Percentiles rank a stretch among this genome's conserved stretches.
phyloP scores from a whole-genome alignment of 2,329 filamentous ascomycete genomes.

The Stromatinia cepivora region DNA sequence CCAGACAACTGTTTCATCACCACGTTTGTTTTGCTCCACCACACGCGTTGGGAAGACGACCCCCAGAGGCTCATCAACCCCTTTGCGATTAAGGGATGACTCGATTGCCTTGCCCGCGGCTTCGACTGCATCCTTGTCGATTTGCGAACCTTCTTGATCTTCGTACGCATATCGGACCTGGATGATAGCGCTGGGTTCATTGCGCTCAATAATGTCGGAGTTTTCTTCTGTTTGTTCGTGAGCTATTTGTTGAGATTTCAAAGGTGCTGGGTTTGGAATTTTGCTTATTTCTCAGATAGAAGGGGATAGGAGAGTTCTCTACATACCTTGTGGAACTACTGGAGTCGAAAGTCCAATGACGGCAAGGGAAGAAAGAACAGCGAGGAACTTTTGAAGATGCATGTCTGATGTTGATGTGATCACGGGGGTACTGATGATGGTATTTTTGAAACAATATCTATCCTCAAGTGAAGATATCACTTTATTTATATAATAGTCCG shows the following conservation, averaged over 20 bases:
- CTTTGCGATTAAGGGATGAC: neutral
- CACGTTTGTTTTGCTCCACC: neutral
- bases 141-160: neutral
- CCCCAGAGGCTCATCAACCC: neutral
- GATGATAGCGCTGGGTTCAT: neutral
- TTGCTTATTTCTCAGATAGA: neutral
- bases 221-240: neutral
- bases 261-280: neutral
- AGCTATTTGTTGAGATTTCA: neutral
- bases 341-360: neutral
- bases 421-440: rapidly evolving
- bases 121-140: neutral
- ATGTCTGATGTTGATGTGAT: neutral
- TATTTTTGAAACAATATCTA: rapidly evolving
- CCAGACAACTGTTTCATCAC: neutral
- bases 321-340: neutral
- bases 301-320: neutral
- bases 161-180: neutral
- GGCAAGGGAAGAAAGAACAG: neutral
- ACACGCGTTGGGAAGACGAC: neutral
- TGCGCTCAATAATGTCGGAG: neutral
- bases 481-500: neutral
- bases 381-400: neutral
- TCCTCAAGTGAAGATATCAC: neutral
- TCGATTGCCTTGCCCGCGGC: neutral